These are phyloP conservation scores for Lunularia cruciata DNA, from an alignment of 225 moss, liverwort and hornwort genomes.

Conservation along the genomic window DNA sequence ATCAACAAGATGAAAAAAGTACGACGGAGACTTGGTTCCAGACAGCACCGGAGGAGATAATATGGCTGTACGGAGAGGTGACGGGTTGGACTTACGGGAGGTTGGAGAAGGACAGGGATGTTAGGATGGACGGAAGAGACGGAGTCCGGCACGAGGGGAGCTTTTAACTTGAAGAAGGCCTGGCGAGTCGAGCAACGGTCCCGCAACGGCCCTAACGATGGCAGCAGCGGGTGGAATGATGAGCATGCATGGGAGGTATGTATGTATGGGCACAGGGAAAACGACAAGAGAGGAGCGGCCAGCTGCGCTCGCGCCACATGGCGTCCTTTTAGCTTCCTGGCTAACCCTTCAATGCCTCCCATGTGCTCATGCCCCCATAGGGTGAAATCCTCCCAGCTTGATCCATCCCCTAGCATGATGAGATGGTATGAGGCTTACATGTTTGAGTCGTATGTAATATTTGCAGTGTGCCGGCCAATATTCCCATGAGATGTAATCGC, in stretches of 20 bases:
- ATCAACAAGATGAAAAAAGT: too few species aligned
- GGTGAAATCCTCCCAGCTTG: too few species aligned
- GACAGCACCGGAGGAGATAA: too few species aligned
- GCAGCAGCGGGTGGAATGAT: not conserved
- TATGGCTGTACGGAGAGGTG: too few species aligned
- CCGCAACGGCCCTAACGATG: conserved; percentile 30
- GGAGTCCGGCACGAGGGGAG: not conserved
- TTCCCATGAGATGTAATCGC: not conserved
- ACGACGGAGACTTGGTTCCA: too few species aligned
- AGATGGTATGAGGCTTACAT: too few species aligned
- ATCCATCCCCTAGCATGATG: too few species aligned
- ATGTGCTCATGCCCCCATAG: conserved; percentile 20
- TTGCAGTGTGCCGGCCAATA: not conserved
- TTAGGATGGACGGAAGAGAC: not conserved
- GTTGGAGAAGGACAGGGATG: not conserved
- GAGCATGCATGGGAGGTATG: not conserved
- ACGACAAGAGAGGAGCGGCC: conserved; percentile 11
- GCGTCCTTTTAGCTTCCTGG: conserved; percentile 12
- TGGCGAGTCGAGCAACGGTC: conserved; percentile 11
- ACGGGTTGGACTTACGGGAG: too few species aligned
- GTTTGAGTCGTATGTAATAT: not conserved
- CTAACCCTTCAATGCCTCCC: conserved; percentile 13
- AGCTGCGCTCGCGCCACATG: conserved; percentile 22
- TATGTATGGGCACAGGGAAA: not conserved
- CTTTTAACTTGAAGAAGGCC: not conserved